Conservation (phyloP, 2,329 filamentous ascomycete genomes). For the Tympanopsis confertula region DNA sequence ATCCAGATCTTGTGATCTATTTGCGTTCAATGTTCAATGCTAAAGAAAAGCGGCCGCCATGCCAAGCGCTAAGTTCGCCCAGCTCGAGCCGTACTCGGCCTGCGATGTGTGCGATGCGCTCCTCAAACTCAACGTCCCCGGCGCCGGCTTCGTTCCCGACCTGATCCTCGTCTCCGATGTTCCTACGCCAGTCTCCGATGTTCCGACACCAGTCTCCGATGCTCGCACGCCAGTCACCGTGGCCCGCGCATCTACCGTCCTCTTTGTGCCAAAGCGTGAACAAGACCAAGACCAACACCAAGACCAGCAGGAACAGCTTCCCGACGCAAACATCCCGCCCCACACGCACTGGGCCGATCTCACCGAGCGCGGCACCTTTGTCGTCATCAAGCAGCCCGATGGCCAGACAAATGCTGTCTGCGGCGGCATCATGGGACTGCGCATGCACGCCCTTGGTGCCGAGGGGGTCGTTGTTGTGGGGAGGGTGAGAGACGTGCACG, state of each 20-base stretch:
- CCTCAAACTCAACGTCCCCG: constrained; percentile 54
- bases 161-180: constrained; percentile 20
- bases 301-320: constrained; percentile 11
- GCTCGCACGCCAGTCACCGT: constrained; percentile 20
- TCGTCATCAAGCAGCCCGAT: constrained; percentile 54
- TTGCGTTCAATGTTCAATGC: too few species aligned
- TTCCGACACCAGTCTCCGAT: constrained; percentile 9
- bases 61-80: too few species aligned
- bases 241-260: constrained; percentile 46
- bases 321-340: constrained; percentile 36
- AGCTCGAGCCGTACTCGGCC: constrained; percentile 24
- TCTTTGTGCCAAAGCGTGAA: constrained; percentile 45
- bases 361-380: constrained; percentile 44
- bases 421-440: constrained; percentile 65
- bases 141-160: constrained; percentile 57
- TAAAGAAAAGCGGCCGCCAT: too few species aligned
- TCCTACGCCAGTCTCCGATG: constrained; percentile 7
- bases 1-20: too few species aligned
- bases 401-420: constrained; percentile 59
- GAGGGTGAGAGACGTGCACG: constrained; percentile 52
- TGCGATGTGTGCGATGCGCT: constrained; percentile 63
- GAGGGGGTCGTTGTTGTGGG: constrained; percentile 57
- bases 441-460: constrained; percentile 52
- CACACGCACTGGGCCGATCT: constrained; percentile 60
- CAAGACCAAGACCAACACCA: too few species aligned